Percentiles rank a stretch among this genome's conserved stretches.
Conservation (phyloP, 179 eudicot genomes). For the Sideroxylon spinosum region DNA sequence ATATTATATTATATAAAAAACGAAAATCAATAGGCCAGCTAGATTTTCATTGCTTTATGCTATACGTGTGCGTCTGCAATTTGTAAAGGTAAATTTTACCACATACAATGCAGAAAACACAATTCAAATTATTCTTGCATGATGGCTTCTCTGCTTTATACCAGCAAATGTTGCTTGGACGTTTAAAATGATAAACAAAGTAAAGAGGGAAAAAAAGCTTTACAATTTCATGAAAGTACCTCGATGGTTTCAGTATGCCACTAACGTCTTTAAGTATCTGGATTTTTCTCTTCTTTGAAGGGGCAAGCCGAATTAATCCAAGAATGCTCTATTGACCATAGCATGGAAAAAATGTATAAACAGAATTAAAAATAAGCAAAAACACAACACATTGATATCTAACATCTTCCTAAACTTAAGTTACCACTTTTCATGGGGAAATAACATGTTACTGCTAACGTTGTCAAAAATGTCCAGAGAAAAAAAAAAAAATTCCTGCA, state of each 20-base stretch:
- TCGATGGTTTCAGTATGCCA: conserved; percentile 38
- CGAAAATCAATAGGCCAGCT: neutral
- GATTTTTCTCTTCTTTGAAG: conserved; percentile 36
- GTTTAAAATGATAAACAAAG: neutral
- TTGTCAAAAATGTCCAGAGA: no score
- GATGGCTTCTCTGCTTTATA: neutral
- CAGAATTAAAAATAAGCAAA: neutral
- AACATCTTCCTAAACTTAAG: neutral
- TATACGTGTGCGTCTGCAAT: no score
- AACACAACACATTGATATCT: neutral
- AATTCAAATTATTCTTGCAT: neutral
- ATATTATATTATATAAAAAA: neutral
- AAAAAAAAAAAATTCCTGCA: no score
- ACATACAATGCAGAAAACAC: neutral
- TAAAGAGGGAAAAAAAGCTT: neutral
- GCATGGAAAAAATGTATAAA: neutral
- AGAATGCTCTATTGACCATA: conserved; percentile 21
- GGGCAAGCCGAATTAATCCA: conserved; percentile 28
- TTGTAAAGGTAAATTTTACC: neutral
- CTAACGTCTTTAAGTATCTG: conserved; percentile 35
- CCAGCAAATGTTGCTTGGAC: neutral
- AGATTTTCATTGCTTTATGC: neutral
- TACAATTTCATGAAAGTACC: conserved; percentile 24
- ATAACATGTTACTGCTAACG: neutral
- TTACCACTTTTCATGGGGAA: neutral